These are phyloP conservation scores for Fusarium sambucinum DNA, from an alignment of 2,329 filamentous ascomycete species.

Conservation along the genomic window DNA sequence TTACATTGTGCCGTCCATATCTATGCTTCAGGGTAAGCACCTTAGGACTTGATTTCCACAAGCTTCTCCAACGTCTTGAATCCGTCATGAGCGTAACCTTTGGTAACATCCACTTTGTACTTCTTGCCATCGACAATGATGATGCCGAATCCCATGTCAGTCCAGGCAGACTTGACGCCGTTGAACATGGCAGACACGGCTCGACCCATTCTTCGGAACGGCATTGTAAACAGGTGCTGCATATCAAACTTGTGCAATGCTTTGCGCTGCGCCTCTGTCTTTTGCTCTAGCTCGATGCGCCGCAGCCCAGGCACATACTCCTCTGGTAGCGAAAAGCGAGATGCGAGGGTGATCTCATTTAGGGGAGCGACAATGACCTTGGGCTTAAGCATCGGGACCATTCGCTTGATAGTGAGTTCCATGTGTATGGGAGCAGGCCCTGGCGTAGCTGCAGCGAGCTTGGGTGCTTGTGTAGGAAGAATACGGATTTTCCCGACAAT, in stretches of 20 bases:
- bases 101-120: conserved; percentile 70
- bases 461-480: conserved; percentile 55
- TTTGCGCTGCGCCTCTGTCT: conserved; percentile 55
- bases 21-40: background rate
- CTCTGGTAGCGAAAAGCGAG: conserved; percentile 55
- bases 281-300: conserved; percentile 49
- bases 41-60: conserved; percentile 51
- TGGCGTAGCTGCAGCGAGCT: conserved; percentile 10
- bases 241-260: conserved; percentile 64
- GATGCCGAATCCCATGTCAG: conserved; percentile 67
- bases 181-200: conserved; percentile 58
- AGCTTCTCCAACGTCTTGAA: conserved; percentile 70
- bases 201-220: conserved; percentile 64
- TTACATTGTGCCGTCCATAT: background rate
- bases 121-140: conserved; percentile 60
- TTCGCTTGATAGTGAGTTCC: conserved; percentile 65
- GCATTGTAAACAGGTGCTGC: conserved; percentile 67
- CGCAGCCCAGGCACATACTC: conserved; percentile 54
- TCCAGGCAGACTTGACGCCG: conserved; percentile 64
- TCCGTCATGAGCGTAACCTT: conserved; percentile 69
- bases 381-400: conserved; percentile 61
- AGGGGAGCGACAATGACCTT: conserved; percentile 57
- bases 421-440: conserved; percentile 56
- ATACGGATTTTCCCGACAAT: conserved; percentile 70
- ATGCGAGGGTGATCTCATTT: conserved; percentile 52